Base-by-base conservation (phyloP, 225 moss, liverwort and hornwort species). In the Anthoceros angustus region DNA sequence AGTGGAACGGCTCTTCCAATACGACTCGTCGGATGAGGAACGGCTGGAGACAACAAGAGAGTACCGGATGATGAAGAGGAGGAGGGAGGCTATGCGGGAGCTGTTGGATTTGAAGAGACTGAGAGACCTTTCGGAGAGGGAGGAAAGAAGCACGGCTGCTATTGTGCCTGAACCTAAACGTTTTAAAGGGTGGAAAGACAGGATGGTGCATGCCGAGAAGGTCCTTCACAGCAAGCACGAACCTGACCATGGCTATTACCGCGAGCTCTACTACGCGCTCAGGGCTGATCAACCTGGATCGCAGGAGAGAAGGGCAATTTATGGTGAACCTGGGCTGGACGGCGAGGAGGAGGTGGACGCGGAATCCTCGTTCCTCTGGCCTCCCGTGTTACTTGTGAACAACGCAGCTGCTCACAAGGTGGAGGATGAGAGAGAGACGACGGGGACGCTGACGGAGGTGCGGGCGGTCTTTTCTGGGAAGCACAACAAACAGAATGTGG, bases 251-350 rank as follows among this genome's bases (percentile, higher is more conserved):
- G 55, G 55, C 55, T 55, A 55, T 23, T 55, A 55, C 55, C 55
- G 55, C n/a, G 55, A 55, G 55, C 55, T 55, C n/a, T 55, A 55
- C 55, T 20, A 55, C 23, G 55, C 55, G 55, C 23, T 55, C 7
- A 55, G 23, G n/a, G 55, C 55, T 7, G 16, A 55, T 23, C 55
- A 55, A 23, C 55, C 55, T 23, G 55, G 55, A 18, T 55, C 55
- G 18, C 55, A 23, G 18, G 55, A 55, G n/a, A 15, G 55, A 23
- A 55, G 23, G 55, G 55, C 55, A 55, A 23, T 55, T 15, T 55
- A 9, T 20, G 55, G 55, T 18, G 55, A 55, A 18, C 16, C 18
- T 23, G 55, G n/a, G n/a, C 55, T 55, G 55, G n/a, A 55, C 23
- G 55, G 16, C 7, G 55, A 55, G 14, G 23, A 23, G 14, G 55